A percentile compares a stretch with the other conserved stretches of the same genome.
Evolutionary conservation across 805 yeast genomes (phyloP).

Genomic region (Blastobotrys muscicola): DNA sequence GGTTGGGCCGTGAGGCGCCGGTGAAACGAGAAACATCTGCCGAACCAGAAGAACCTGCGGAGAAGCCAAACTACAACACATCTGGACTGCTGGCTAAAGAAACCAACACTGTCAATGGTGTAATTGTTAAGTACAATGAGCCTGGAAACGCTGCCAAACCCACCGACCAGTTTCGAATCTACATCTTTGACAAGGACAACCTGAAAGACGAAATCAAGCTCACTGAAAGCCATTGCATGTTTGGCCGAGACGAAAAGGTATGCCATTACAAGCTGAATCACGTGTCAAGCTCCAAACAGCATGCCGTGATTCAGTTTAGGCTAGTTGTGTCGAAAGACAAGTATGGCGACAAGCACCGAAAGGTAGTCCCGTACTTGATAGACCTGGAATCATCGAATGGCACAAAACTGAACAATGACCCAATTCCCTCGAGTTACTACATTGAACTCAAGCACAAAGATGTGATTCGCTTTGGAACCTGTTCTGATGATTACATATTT

Average conservation of each 20-base stretch:
- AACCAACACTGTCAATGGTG: constrained; percentile 24
- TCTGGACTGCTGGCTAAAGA: constrained; percentile 37
- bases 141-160: constrained; percentile 24
- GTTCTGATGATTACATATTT: constrained; percentile 8
- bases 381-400: constrained; percentile 43
- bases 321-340: constrained; percentile 6
- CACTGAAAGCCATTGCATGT: constrained; percentile 22
- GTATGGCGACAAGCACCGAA: constrained; percentile 12
- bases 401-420: constrained; percentile 34
- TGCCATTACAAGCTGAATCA: constrained; percentile 32
- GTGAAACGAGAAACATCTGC: neutral
- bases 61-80: constrained; percentile 31
- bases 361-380: constrained; percentile 32
- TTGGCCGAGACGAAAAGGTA: constrained; percentile 31
- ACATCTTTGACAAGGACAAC: constrained; percentile 25
- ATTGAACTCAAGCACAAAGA: constrained; percentile 36
- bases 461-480: constrained; percentile 29
- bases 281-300: constrained; percentile 37
- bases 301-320: constrained; percentile 41
- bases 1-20: neutral
- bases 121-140: constrained; percentile 31
- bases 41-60: neutral
- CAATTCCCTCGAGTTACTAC: constrained; percentile 33
- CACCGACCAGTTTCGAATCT: constrained; percentile 20
- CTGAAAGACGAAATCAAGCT: constrained; percentile 18